Conservation (phyloP, 306 rosid species). For the Boehmeria nivea region DNA sequence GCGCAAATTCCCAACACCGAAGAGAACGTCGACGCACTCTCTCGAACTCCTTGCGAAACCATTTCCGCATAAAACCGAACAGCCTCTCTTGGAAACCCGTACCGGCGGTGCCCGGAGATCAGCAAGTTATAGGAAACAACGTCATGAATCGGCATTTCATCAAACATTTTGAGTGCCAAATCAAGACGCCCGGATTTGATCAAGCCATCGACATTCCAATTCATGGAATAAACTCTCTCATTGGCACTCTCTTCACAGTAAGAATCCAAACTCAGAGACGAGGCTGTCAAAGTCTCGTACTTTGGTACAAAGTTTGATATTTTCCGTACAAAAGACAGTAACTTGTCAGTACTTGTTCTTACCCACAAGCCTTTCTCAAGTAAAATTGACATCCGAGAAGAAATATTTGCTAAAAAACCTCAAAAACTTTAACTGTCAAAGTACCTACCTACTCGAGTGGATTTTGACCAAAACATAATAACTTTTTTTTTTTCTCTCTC, state of each 20-base stretch:
- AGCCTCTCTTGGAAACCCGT: constrained; percentile 33
- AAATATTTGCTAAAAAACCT: background rate
- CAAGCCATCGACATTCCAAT: constrained; percentile 36
- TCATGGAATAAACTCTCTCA: constrained; percentile 37
- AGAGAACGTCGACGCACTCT: constrained; percentile 49
- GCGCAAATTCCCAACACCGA: constrained; percentile 48
- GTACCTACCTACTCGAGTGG: background rate
- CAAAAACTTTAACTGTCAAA: background rate
- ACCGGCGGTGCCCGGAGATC: constrained; percentile 43
- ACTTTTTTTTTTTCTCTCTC: too few species aligned
- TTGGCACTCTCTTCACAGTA: constrained; percentile 12
- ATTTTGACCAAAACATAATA: background rate
- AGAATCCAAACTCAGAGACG: constrained; percentile 15
- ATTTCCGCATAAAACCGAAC: constrained; percentile 51
- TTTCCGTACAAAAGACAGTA: constrained; percentile 21
- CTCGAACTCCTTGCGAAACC: constrained; percentile 47
- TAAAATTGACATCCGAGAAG: constrained; percentile 16
- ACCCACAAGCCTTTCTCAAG: constrained; percentile 14
- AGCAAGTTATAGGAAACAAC: constrained; percentile 66
- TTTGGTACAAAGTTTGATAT: constrained; percentile 14
- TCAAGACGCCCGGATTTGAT: constrained; percentile 36
- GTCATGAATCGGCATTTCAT: constrained; percentile 47
- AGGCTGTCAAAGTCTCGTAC: constrained; percentile 10
- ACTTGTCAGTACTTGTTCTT: background rate
- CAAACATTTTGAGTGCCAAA: constrained; percentile 47